Conservation (phyloP, 1,284 basidiomycete species). For the Mycosarcoma maydis region DNA sequence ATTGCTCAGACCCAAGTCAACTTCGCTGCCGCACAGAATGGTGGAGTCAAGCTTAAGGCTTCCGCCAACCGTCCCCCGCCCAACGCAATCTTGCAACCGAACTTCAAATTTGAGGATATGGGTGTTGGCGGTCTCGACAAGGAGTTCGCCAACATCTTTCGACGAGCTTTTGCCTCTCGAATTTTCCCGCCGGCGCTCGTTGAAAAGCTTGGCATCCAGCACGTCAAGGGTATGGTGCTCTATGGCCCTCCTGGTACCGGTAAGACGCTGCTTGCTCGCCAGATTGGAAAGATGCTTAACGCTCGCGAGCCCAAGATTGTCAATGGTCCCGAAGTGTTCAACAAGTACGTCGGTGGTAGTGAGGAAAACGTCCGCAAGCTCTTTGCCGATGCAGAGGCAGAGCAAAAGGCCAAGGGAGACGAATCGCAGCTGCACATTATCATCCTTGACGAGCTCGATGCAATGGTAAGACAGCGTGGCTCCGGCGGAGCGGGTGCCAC, state of each 20-base stretch:
- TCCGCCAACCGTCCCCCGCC: conserved; percentile 91
- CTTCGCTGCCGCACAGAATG: conserved; percentile 83
- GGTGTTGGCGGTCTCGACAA: conserved; percentile 96
- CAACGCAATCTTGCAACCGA: conserved; percentile 94
- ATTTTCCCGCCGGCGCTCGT: conserved; percentile 97
- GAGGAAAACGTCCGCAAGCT: conserved; percentile 99
- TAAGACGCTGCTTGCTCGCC: conserved; percentile 96
- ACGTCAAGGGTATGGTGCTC: conserved; percentile 96
- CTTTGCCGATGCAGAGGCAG: conserved; percentile 96
- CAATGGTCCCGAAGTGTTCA: conserved; percentile 96
- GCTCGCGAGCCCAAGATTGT: conserved; percentile 98
- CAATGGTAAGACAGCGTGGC: conserved; percentile 95
- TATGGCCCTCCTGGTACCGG: conserved; percentile 98
- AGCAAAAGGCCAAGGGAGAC: conserved; percentile 99
- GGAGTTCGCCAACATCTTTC: conserved; percentile 96
- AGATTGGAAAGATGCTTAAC: conserved; percentile 99
- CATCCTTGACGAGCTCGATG: conserved; percentile 99
- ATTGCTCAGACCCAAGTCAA: conserved; percentile 91
- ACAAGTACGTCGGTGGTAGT: conserved; percentile 96
- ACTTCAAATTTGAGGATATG: conserved; percentile 99
- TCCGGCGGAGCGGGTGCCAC: conserved; percentile 74
- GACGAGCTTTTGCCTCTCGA: conserved; percentile 96
- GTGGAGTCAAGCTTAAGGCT: conserved; percentile 87
- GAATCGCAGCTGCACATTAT: conserved; percentile 98
- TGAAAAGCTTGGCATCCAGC: conserved; percentile 97